Conservation (phyloP, 441 rosid species). For the Erodium chrysanthum region DNA sequence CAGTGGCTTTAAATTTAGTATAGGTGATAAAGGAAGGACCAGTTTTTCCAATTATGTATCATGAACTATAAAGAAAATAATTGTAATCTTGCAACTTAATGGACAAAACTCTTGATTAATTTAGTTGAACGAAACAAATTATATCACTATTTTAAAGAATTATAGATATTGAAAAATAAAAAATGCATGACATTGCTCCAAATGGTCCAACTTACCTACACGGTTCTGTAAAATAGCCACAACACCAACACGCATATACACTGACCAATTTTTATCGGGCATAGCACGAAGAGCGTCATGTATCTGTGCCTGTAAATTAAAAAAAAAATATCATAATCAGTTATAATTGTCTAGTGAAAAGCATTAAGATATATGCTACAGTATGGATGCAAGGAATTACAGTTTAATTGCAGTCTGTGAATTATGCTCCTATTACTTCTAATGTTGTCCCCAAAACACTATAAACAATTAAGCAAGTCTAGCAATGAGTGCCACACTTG, state of each 20-base stretch:
- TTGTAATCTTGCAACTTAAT: neutral
- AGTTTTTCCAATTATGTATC: neutral
- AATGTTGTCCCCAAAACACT: neutral
- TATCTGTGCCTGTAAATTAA: slow-evolving; percentile 42
- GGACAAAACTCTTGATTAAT: neutral
- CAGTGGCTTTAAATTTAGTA: neutral
- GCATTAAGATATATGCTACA: neutral
- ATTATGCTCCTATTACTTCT: slow-evolving; percentile 10
- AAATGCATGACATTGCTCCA: slow-evolving; percentile 3
- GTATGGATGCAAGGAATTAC: neutral
- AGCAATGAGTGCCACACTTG: neutral
- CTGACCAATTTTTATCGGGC: slow-evolving; percentile 47
- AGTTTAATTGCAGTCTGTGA: neutral
- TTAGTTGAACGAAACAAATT: neutral
- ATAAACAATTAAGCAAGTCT: neutral
- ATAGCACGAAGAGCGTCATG: slow-evolving; percentile 40
- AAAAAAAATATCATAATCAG: slow-evolving; percentile 4
- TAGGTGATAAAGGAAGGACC: neutral
- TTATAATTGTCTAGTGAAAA: neutral
- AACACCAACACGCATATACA: slow-evolving; percentile 53
- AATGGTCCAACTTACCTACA: slow-evolving; percentile 48
- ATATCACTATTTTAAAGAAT: neutral
- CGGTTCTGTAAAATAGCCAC: slow-evolving; percentile 74
- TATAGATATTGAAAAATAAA: neutral
- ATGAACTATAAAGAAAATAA: neutral